Conservation (phyloP, 2,329 filamentous ascomycete genomes). For the Calonectria hongkongensis region DNA sequence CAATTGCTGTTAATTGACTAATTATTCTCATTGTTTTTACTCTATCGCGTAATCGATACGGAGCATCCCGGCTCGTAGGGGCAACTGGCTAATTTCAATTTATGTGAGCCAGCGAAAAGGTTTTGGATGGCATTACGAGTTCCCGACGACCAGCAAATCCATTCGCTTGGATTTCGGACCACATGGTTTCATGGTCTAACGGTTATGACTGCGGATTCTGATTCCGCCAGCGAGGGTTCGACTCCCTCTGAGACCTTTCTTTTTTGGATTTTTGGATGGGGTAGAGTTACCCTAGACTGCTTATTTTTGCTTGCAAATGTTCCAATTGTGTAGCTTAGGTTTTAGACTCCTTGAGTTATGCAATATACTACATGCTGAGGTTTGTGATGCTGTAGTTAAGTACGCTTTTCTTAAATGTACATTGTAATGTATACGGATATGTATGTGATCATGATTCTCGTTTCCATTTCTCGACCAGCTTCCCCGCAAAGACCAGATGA, state of each 20-base stretch:
- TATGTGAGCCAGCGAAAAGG: neutral
- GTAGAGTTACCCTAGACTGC: neutral
- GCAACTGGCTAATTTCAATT: no score
- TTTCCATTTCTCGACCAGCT: neutral
- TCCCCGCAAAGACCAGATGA: neutral
- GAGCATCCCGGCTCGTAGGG: no score
- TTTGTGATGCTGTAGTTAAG: no score
- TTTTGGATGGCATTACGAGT: neutral
- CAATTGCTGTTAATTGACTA: no score
- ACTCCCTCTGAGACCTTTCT: slow-evolving; percentile 20
- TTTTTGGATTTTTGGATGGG: slow-evolving; percentile 7
- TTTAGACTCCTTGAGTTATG: neutral
- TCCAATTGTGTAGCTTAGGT: neutral
- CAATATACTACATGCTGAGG: no score
- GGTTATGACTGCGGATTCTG: slow-evolving; percentile 25
- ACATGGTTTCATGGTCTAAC: slow-evolving; percentile 19
- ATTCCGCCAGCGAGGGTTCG: slow-evolving; percentile 28
- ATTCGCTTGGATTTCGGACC: no score
- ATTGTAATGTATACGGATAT: neutral
- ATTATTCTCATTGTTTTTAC: no score
- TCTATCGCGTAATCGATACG: no score
- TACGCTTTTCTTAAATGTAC: neutral
- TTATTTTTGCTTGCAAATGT: neutral
- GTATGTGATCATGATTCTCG: neutral
- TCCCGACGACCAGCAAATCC: neutral